Percentiles rank a stretch among this genome's conserved stretches.
These are phyloP conservation scores for Globisporangium ultimum DNA, from an alignment of 352 stramenopile species.

Conservation along the genomic window DNA sequence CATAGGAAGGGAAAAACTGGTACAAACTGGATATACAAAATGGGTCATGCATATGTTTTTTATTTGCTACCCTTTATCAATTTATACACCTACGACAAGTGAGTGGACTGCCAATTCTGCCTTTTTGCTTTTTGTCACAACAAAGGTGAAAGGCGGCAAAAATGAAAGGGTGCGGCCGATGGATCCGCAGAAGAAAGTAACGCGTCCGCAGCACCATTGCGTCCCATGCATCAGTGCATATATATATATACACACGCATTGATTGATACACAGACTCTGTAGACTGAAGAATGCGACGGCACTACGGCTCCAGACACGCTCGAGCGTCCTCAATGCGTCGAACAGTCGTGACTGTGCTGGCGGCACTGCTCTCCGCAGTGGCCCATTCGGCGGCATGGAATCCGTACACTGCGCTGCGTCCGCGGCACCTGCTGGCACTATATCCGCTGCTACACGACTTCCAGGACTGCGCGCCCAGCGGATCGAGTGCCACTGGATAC, in stretches of 20 bases:
- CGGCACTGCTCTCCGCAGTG: neutral
- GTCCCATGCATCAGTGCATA: too few species aligned
- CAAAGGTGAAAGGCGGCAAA: neutral
- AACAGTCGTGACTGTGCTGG: neutral
- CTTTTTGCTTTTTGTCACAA: too few species aligned
- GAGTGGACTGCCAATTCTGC: neutral
- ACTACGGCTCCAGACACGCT: neutral
- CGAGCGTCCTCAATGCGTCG: neutral
- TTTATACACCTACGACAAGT: too few species aligned
- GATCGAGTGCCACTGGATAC: conserved; percentile 27
- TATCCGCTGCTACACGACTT: conserved; percentile 37
- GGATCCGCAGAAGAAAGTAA: neutral
- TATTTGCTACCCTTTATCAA: too few species aligned
- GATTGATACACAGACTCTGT: neutral
- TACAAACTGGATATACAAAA: too few species aligned
- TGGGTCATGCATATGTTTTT: too few species aligned
- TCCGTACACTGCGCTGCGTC: conserved; percentile 26
- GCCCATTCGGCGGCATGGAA: conserved; percentile 8
- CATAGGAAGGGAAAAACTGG: too few species aligned
- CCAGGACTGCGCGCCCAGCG: conserved; percentile 35
- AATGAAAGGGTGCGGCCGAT: neutral
- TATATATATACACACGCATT: too few species aligned
- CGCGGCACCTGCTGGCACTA: conserved; percentile 36
- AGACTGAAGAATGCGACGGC: neutral
- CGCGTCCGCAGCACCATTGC: neutral